Base-by-base conservation (phyloP, 1,139 yeast genomes). In the Pichia kudriavzevii region DNA sequence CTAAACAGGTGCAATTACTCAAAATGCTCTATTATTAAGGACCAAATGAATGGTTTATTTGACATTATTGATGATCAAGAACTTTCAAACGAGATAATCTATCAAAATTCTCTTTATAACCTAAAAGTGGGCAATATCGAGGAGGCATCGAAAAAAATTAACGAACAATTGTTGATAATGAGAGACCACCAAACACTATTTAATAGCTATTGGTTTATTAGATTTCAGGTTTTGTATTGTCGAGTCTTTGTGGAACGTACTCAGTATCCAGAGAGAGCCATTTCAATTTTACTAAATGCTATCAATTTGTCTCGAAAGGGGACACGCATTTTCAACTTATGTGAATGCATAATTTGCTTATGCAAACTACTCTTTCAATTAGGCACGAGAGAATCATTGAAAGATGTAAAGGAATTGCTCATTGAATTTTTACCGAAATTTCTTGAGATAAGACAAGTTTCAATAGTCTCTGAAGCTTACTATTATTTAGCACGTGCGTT, bases 211-310 rank as follows among this genome's bases (percentile, higher is more conserved):
- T 61, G 70, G 56, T 55, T 56, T 12, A 56, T 72, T 23, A 60
- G 63, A 44, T 60, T 71, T 36, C 68, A 66, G 27, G 44, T 72
- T 11, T 46, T 72, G 28, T 68, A 68, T 43, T 65, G 74, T 32
- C 50, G 53, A 13, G 58, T 72, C 3, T 58, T 67, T 40, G 52
- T 61, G 19, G 39, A 48, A 10, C 54, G 69, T 2, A 66, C 56
- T 1, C 14, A 64, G 2, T 56, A 61, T 4, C 63, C 65, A 9
- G 50, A 65, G 7, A 57, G 69, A 32, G 70, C 66, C 0, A 44
- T 73, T 11, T 62, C 74, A 1, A 52, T 67, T 26, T 48, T 70
- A 0, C 52, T 72, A 2, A 72, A 68, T 45, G 68, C 67, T 30
- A 52, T 73, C 6, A 61, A 64, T 30, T 46, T 58, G 13, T 67